Evolutionary conservation across 2,329 filamentous ascomycete species (phyloP), one percentile per base, ranked within the genome.

Genomic region (Phoma sp.): DNA sequence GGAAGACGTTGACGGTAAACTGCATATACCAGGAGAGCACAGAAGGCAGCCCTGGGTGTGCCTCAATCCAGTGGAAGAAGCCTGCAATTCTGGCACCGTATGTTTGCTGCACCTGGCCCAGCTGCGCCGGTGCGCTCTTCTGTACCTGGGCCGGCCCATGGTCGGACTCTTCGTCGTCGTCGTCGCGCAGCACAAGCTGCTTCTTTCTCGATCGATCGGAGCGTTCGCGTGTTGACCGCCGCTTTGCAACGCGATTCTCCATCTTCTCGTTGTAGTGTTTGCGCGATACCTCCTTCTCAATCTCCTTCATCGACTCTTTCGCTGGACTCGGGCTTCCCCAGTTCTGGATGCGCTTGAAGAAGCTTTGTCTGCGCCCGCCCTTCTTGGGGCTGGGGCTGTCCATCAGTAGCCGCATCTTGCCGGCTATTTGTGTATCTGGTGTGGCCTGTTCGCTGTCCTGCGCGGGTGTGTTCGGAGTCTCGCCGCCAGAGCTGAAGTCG

Each of bases 21-120:
- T 89, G 87, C 12, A 85, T 82, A 76, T 88, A 90, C 76, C 81
- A 87, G 17, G 86, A 87, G 15, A 90, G 78, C 25, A 88, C 85
- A 51, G 84, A 81, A 0, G 88, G 88, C 8, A 89, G 81, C 54
- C 85, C 82, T 0, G 88, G 88, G 62, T 89, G 86, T 5, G 82
- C 80, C 63, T 87, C 85, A 49, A 90, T 78, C 73, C 86, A 85
- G 17, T 81, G 80, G 66, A 89, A 84, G 58, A 88, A 76, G 32
- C 81, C 77, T 2, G 78, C 78, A 49, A 82, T 59, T 45, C 60
- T 65, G 54, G 60, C 64, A 21, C 61, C 57, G 55, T 65, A 69
- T 48, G 62, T 62, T 55, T 64, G 63, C 22, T 61, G 55, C 24
- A 58, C 61, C 45, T 56, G 58, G 43, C 25, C 57, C 10, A 36